Evolutionary conservation across 2,329 filamentous ascomycete genomes (phyloP), one percentile per base, ranked within the genome.

Genomic region (Botryotinia calthae): DNA sequence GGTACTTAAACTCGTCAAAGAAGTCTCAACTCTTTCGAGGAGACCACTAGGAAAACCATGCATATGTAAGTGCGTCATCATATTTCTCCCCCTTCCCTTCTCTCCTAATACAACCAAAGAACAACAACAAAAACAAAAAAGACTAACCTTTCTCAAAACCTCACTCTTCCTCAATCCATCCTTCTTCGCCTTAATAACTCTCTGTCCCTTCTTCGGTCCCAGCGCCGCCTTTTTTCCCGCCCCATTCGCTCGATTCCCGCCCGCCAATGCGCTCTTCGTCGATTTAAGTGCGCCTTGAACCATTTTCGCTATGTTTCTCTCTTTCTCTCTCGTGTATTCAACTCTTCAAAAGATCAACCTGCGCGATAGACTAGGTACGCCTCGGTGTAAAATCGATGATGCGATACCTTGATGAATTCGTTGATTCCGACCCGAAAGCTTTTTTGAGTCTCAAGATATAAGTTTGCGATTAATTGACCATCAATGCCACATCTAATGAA

Each of bases 101-200:
- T 25, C 20, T 31, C 44, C 56, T 56, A 31, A 28, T 34, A 16
- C 51, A 20, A 18, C 31, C 28, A 31, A 40, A 31, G 44, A 25
- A 25, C 2, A 18, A 48, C 40, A 20, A 63, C 56, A 71, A 70
- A 44, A 31, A 58, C 6, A 48, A 46, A 37, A 70, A 68, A 62
- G 34, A 76, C 76, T 40, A 76, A 88, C 87, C 84, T 90, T 91
- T 70, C 87, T 88, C 80, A 91, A 84, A 78, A 89, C 89, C 76
- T 88, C 84, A 79, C 89, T 86, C 79, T 86, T 85, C 56, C 90
- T 85, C 70, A 92, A 82, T 3, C 83, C 83, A 10, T 85, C 81
- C 75, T 91, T 92, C 82, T 91, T 91, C 4, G 91, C 90, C 70
- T 90, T 89, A 78, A 93, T 90, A 68, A 87, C 85, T 65, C 88